Evolutionary conservation across 2,329 filamentous ascomycete species (phyloP).

Genomic region (Ceratocystis harringtonii): DNA sequence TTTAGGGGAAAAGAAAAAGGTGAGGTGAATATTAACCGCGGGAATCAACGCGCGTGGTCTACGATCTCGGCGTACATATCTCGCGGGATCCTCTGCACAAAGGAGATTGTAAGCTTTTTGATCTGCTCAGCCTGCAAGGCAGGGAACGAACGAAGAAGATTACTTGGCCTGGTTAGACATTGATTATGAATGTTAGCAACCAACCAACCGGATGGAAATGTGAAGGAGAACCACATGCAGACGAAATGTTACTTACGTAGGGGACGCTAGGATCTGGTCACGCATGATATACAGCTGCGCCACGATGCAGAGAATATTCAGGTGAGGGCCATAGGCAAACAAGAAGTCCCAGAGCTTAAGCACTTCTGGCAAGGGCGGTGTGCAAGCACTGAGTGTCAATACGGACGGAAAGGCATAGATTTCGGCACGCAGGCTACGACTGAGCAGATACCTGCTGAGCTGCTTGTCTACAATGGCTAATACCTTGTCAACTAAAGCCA

Average conservation of each 20-base stretch:
- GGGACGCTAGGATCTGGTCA: conserved; percentile 65
- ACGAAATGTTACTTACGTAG: conserved; percentile 44
- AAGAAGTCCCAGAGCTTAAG: conserved; percentile 91
- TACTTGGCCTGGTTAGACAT: conserved; percentile 55
- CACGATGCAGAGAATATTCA: conserved; percentile 94
- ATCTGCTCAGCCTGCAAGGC: conserved; percentile 69
- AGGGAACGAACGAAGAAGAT: conserved; percentile 76
- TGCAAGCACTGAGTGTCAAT: conserved; percentile 86
- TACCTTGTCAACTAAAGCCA: conserved; percentile 83
- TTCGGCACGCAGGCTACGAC: conserved; percentile 78
- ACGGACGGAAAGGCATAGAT: conserved; percentile 96
- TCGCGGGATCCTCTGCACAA: conserved; percentile 79
- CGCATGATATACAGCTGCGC: conserved; percentile 83
- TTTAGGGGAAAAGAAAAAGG: not conserved
- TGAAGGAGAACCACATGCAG: no score
- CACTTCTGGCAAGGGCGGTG: conserved; percentile 85
- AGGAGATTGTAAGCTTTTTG: conserved; percentile 68
- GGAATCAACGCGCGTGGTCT: conserved; percentile 55
- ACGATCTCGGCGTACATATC: conserved; percentile 86
- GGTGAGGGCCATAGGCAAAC: conserved; percentile 84
- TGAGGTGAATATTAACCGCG: not conserved
- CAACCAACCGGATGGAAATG: no score
- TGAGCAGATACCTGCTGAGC: conserved; percentile 66
- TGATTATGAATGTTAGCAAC: no score
- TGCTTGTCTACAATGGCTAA: conserved; percentile 83